phyloP scores from a whole-genome alignment of 495 filamentous ascomycete species.

The Melanomma pulvis-pyrius region DNA sequence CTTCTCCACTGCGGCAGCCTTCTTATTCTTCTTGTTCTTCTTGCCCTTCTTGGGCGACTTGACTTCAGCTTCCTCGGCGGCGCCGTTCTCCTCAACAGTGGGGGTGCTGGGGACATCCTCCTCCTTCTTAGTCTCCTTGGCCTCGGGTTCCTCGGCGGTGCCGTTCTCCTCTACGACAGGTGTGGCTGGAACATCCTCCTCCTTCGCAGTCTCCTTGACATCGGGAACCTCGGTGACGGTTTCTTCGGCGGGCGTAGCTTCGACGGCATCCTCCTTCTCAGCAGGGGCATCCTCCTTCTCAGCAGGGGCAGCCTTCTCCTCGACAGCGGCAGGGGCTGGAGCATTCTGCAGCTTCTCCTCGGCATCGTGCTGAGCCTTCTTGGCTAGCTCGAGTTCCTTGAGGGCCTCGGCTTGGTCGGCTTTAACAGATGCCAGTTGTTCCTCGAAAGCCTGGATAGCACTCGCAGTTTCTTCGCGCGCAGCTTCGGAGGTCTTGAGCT shows the following conservation, averaged over 20 bases:
- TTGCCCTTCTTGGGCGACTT: slow-evolving; percentile 11
- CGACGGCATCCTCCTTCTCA: not conserved
- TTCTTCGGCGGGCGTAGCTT: not conserved
- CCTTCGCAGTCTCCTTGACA: too few species aligned
- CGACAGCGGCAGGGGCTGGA: not conserved
- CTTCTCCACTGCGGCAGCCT: not conserved
- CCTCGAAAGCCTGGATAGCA: not conserved
- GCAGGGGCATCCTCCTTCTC: not conserved
- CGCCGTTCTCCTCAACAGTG: slow-evolving; percentile 1
- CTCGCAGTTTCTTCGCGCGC: not conserved
- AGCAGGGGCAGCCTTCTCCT: slow-evolving; percentile 2
- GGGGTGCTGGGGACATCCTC: not conserved
- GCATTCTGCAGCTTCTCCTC: slow-evolving; percentile 8
- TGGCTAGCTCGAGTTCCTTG: not conserved
- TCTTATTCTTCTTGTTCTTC: slow-evolving; percentile 10
- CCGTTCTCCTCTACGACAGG: not conserved
- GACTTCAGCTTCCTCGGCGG: not conserved
- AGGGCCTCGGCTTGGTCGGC: not conserved
- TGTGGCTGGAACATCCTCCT: not conserved
- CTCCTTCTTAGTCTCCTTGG: not conserved
- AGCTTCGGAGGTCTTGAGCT: not conserved
- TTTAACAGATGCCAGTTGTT: not conserved
- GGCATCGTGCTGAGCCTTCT: not conserved
- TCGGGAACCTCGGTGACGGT: too few species aligned
- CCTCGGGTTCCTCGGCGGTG: not conserved